Conservation (phyloP, 208 protist genomes). For the Acanthamoeba quina region DNA sequence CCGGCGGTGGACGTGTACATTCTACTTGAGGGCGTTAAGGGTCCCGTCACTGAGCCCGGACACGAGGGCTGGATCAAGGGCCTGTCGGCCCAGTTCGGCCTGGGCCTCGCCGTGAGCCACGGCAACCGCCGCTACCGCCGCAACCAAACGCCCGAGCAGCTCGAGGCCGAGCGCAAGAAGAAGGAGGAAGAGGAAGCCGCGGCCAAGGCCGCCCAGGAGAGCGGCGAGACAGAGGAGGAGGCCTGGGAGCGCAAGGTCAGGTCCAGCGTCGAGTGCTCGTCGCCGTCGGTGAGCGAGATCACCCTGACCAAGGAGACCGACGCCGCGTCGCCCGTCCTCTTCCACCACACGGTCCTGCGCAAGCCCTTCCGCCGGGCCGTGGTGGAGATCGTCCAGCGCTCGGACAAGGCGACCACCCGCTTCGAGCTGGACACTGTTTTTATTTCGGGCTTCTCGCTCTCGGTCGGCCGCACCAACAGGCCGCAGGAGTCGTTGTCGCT, state of each 20-base stretch:
- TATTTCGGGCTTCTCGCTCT: conserved; percentile 30
- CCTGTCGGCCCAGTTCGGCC: conserved; percentile 10
- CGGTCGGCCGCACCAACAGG: not conserved
- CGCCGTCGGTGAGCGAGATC: conserved; percentile 8
- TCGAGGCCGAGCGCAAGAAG: conserved; percentile 16
- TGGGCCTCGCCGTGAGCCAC: not conserved
- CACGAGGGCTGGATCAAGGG: conserved; percentile 21
- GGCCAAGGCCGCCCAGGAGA: not conserved
- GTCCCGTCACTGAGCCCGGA: not conserved
- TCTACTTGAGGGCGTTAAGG: not conserved
- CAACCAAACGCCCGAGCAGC: not conserved
- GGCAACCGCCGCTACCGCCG: not conserved
- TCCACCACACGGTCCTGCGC: not conserved
- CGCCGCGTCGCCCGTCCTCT: not conserved
- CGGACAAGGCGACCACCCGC: not conserved
- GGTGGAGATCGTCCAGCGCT: not conserved
- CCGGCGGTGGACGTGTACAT: not conserved
- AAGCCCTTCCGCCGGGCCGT: not conserved
- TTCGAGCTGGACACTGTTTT: conserved; percentile 23
- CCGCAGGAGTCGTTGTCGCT: conserved; percentile 11
- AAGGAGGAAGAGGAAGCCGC: conserved; percentile 9
- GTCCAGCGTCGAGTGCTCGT: not conserved
- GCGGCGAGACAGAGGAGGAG: conserved; percentile 35
- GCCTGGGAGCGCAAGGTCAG: not conserved
- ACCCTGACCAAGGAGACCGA: conserved; percentile 19